Evolutionary conservation across 169 alveolate genomes (phyloP), one percentile per base, ranked within the genome.

Genomic region (Besnoitia besnoiti): DNA sequence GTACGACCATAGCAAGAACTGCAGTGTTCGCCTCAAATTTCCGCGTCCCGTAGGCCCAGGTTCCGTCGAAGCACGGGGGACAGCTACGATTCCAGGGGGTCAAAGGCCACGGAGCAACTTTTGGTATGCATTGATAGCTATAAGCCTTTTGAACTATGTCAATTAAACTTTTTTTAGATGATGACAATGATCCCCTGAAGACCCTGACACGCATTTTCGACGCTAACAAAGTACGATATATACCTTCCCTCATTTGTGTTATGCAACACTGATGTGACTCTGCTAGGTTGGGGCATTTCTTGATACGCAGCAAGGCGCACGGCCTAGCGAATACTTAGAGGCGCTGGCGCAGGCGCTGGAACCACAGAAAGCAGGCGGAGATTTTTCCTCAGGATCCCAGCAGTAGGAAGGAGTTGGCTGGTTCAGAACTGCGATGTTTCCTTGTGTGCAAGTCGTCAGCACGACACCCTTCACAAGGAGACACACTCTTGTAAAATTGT

Each of bases 291-390:
- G 92, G 37, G 85, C 85, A 1, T 30, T 62, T 42, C 92, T 87
- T 4, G 92, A 61, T 30, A 42, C 50, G 42, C 76, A 73, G 76
- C 92, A 87, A 35, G 85, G 47, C n/a, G 92, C 47, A n/a, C 40
- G 85, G 8, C 42, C 85, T 37, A 44, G 44, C 35, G 75, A 87
- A 73, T 61, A 87, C 62, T n/a, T 87, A 39, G 73, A 59, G 42
- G 92, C 85, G 27, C 73, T 87, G 5, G 92, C 76, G 24, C 51
- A 87, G 44, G 85, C 85, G 30, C 50, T 61, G 5, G 44, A 73
- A 42, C 82, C 33, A 27, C 42, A 4, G 59, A 37, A 8, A 77
- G 87, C 3, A 73, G 84, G 84, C 46, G n/a, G n/a, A n/a, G n/a
- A n/a, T n/a, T n/a, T n/a, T n/a, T n/a, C n/a, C n/a, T n/a, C n/a